Conservation (phyloP, 768 basidiomycete species). For the Termitomyces sp. region DNA sequence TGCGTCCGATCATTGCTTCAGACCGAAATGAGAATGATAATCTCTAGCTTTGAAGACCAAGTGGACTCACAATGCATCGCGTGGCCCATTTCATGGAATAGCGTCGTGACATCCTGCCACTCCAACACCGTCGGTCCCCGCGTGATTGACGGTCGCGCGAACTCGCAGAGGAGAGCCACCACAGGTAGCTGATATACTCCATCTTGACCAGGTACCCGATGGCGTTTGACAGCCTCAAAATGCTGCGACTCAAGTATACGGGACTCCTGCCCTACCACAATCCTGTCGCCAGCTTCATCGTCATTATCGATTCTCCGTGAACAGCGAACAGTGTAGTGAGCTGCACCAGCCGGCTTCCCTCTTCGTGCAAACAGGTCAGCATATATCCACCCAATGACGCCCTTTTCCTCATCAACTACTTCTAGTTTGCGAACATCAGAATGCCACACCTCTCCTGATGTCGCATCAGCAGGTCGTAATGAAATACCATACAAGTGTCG, state of each 20-base stretch:
- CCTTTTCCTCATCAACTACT: slow-evolving; percentile 85
- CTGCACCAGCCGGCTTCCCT: slow-evolving; percentile 87
- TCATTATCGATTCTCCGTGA: slow-evolving; percentile 91
- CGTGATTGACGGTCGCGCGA: slow-evolving; percentile 54
- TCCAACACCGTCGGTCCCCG: slow-evolving; percentile 68
- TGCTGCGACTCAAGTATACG: slow-evolving; percentile 43
- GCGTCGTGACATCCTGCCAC: slow-evolving; percentile 91
- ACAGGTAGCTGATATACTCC: slow-evolving; percentile 85
- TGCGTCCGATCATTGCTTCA: slow-evolving; percentile 94
- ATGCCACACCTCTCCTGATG: slow-evolving; percentile 87
- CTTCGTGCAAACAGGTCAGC: slow-evolving; percentile 82
- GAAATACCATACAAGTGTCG: slow-evolving; percentile 82
- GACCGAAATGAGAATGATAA: not conserved
- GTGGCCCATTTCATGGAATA: slow-evolving; percentile 99
- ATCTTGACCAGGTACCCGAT: slow-evolving; percentile 51
- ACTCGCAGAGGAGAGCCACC: slow-evolving; percentile 89
- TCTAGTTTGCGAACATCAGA: slow-evolving; percentile 84
- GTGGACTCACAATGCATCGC: slow-evolving; percentile 91
- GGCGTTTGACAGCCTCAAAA: slow-evolving; percentile 60
- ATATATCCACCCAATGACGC: slow-evolving; percentile 91
- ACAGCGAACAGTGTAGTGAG: slow-evolving; percentile 97
- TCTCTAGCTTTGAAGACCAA: not conserved
- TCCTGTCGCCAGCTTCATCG: slow-evolving; percentile 64
- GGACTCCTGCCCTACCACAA: slow-evolving; percentile 30
- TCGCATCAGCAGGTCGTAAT: slow-evolving; percentile 61